Conservation (phyloP, 2,329 filamentous ascomycete genomes). For the Cladosporium sp. region DNA sequence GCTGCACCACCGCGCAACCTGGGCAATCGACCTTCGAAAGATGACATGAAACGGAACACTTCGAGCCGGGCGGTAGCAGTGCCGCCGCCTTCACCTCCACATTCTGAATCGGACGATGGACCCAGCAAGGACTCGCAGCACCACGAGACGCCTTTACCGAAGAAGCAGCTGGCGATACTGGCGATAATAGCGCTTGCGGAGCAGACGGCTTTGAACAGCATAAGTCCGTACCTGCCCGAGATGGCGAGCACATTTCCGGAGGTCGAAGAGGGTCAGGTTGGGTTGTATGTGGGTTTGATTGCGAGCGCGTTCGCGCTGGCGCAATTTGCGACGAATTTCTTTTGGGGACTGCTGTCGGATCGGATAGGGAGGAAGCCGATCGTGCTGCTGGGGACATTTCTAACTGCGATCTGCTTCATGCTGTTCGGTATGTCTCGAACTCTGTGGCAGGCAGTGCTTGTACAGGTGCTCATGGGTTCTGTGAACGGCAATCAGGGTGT, state of each 20-base stretch:
- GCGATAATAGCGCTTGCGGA: constrained; percentile 87
- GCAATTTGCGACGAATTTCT: constrained; percentile 86
- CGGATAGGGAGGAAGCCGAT: constrained; percentile 76
- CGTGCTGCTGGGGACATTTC: constrained; percentile 74
- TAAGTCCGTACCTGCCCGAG: constrained; percentile 87
- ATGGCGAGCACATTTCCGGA: constrained; percentile 87
- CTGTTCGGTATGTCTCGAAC: constrained; percentile 81
- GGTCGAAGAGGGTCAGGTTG: constrained; percentile 65
- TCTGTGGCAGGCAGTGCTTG: constrained; percentile 77
- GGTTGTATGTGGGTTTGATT: constrained; percentile 84
- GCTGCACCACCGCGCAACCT: constrained; percentile 67
- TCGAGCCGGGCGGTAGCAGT: constrained; percentile 3
- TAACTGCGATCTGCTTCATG: constrained; percentile 76
- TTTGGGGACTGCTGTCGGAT: constrained; percentile 84
- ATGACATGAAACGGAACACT: constrained; percentile 15
- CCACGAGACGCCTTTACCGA: constrained; percentile 70
- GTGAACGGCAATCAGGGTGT: constrained; percentile 94
- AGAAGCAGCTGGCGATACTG: constrained; percentile 75
- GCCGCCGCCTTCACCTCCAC: constrained; percentile 14
- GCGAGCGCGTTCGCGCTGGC: constrained; percentile 89
- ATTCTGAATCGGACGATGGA: constrained; percentile 14
- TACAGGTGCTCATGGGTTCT: constrained; percentile 86
- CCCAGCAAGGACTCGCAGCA: constrained; percentile 20
- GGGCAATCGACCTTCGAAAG: constrained; percentile 45
- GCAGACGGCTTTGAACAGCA: constrained; percentile 95